phyloP scores from a whole-genome alignment of 305 asterid species.

The Striga hermonthica region DNA sequence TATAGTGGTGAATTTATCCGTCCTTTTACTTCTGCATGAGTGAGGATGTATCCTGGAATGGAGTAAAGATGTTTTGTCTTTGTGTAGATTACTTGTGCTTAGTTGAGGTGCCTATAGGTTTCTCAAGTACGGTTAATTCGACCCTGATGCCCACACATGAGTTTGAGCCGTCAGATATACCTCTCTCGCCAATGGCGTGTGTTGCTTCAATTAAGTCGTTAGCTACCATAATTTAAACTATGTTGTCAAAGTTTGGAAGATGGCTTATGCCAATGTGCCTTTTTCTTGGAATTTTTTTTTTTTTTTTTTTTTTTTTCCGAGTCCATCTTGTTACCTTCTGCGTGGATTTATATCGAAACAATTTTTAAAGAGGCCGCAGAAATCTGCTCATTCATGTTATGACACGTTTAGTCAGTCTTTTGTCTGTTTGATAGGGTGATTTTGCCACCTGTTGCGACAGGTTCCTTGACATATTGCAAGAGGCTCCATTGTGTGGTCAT shows the following conservation, averaged over 20 bases:
- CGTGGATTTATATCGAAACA: slow-evolving; percentile 6
- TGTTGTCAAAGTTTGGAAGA: too few species aligned
- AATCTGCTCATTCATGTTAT: slow-evolving; percentile 12
- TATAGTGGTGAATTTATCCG: neutral
- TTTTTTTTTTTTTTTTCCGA: slow-evolving; percentile 15
- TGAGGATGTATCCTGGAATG: slow-evolving; percentile 20
- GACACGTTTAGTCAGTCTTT: slow-evolving; percentile 9
- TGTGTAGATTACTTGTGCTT: slow-evolving; percentile 9
- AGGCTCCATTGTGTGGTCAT: slow-evolving; percentile 92
- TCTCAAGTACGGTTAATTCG: neutral
- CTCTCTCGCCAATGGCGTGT: slow-evolving; percentile 1
- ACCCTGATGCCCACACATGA: slow-evolving; percentile 4
- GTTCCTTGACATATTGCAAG: slow-evolving; percentile 88
- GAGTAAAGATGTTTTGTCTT: neutral
- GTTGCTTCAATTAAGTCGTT: slow-evolving; percentile 4
- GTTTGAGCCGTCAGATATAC: slow-evolving; percentile 12
- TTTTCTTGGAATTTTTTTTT: neutral
- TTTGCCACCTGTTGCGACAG: slow-evolving; percentile 45
- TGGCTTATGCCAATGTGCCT: neutral
- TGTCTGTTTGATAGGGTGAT: slow-evolving; percentile 30
- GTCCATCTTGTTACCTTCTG: slow-evolving; percentile 7
- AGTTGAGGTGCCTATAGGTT: neutral
- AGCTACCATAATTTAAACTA: slow-evolving; percentile 9
- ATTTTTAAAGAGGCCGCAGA: slow-evolving; percentile 15
- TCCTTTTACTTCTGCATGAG: slow-evolving; percentile 12